Conservation (phyloP, 441 rosid genomes). For the Flueggea neowawraea region DNA sequence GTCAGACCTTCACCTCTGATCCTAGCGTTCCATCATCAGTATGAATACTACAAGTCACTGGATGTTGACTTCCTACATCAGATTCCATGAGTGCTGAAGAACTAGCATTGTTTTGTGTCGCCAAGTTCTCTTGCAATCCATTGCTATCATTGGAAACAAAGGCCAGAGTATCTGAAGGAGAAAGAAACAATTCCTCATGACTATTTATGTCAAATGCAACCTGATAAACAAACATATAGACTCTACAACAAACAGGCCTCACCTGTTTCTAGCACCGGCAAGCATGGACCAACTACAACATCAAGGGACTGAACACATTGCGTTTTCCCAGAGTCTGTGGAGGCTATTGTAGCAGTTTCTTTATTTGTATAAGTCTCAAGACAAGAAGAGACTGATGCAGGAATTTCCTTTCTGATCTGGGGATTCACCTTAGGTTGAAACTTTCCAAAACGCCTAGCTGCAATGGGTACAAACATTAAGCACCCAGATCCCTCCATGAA, state of each 20-base stretch:
- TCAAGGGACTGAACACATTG: constrained; percentile 8
- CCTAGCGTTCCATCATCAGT: constrained; percentile 24
- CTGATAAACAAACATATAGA: too few species aligned
- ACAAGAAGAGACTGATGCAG: constrained; percentile 3
- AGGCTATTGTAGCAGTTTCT: not conserved
- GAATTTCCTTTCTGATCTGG: constrained; percentile 9
- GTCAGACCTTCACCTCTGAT: constrained; percentile 30
- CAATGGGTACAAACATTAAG: not conserved
- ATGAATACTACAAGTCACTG: constrained; percentile 12
- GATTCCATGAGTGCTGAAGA: constrained; percentile 6
- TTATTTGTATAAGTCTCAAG: not conserved
- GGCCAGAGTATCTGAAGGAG: constrained; percentile 13
- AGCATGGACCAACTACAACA: not conserved
- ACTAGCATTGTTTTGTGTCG: constrained; percentile 14
- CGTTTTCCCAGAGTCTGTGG: constrained; percentile 3
- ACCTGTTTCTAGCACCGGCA: too few species aligned
- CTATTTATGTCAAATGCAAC: not conserved
- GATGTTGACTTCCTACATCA: constrained; percentile 11
- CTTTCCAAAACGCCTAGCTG: constrained; percentile 21
- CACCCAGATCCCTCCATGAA: not conserved
- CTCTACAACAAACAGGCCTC: too few species aligned
- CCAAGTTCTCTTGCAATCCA: constrained; percentile 9
- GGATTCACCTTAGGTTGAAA: constrained; percentile 18
- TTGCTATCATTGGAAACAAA: constrained; percentile 9
- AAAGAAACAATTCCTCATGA: not conserved